These are phyloP conservation scores for Mallotus nudiflorus DNA, from an alignment of 345 rosid species.

Conservation along the genomic window DNA sequence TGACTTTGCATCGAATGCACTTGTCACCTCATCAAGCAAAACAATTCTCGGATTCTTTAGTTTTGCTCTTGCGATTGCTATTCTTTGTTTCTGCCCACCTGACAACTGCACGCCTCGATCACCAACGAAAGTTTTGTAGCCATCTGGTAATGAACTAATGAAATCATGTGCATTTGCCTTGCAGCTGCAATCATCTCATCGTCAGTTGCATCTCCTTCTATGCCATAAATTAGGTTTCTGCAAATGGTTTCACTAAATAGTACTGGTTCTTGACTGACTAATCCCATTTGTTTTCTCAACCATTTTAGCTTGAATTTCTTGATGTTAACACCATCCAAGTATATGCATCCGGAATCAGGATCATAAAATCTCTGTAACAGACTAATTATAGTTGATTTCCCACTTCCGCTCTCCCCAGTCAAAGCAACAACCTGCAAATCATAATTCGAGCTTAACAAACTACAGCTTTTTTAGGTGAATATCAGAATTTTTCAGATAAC, in stretches of 20 bases:
- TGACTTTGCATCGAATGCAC: slow-evolving; percentile 67
- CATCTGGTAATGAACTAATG: slow-evolving; percentile 59
- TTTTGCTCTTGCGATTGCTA: slow-evolving; percentile 61
- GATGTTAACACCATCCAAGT: no score
- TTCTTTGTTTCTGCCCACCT: no score
- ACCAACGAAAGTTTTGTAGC: slow-evolving; percentile 60
- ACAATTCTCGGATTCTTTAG: slow-evolving; percentile 63
- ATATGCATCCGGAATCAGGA: slow-evolving; percentile 49
- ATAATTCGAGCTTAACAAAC: neutral
- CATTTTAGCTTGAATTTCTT: no score
- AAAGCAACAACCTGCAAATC: slow-evolving; percentile 58
- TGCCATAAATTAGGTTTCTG: slow-evolving; percentile 60
- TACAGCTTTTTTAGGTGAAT: neutral
- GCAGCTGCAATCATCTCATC: slow-evolving; percentile 62
- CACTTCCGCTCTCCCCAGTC: slow-evolving; percentile 76
- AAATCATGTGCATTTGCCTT: slow-evolving; percentile 60
- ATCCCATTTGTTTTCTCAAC: no score
- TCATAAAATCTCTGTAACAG: slow-evolving; percentile 63
- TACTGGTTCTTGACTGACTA: no score
- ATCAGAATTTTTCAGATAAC: neutral
- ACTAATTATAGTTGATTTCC: slow-evolving; percentile 69
- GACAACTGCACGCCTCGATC: slow-evolving; percentile 73
- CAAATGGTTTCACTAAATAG: slow-evolving; percentile 68
- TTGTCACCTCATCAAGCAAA: no score
- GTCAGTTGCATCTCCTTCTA: slow-evolving; percentile 43